A percentile compares a stretch with the other conserved stretches of the same genome.
These are phyloP conservation scores for Vaccinium vitisidaea DNA, from an alignment of 148 eudicot genomes.

Conservation along the genomic window DNA sequence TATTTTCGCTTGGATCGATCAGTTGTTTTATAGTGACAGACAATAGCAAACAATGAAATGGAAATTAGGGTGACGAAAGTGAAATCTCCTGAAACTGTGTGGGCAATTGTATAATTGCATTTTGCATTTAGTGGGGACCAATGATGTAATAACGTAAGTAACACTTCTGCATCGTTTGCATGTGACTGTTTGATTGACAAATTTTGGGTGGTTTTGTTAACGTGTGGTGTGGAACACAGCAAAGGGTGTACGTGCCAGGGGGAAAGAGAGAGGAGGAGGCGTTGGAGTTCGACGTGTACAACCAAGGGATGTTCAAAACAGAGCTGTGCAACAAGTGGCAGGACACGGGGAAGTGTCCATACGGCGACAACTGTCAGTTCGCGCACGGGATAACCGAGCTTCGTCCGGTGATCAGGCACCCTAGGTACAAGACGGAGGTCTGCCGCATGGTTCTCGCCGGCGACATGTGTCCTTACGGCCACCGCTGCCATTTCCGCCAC, in stretches of 20 bases:
- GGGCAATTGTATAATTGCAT: not conserved
- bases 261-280: conserved; percentile 39
- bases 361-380: conserved; percentile 49
- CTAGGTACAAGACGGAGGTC: conserved; percentile 66
- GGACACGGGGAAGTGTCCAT: conserved; percentile 54
- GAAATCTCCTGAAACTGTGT: not conserved
- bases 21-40: not conserved
- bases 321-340: conserved; percentile 74
- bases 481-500: conserved; percentile 81
- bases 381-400: conserved; percentile 64
- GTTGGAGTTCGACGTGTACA: conserved; percentile 50
- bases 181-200: not conserved
- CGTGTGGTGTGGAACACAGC: conserved; percentile 23
- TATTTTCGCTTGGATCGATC: too few relatives aligned
- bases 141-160: too few relatives aligned
- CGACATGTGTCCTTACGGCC: conserved; percentile 59
- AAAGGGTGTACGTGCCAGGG: conserved; percentile 33
- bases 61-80: not conserved
- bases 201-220: not conserved
- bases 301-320: conserved; percentile 66
- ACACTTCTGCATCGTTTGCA: not conserved
- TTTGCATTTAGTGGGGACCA: not conserved
- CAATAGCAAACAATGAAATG: not conserved
- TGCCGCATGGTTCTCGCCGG: conserved; percentile 66
- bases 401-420: conserved; percentile 70